Base-by-base conservation (phyloP, 1,139 yeast genomes). In the Entelexis paramagnoliae region DNA sequence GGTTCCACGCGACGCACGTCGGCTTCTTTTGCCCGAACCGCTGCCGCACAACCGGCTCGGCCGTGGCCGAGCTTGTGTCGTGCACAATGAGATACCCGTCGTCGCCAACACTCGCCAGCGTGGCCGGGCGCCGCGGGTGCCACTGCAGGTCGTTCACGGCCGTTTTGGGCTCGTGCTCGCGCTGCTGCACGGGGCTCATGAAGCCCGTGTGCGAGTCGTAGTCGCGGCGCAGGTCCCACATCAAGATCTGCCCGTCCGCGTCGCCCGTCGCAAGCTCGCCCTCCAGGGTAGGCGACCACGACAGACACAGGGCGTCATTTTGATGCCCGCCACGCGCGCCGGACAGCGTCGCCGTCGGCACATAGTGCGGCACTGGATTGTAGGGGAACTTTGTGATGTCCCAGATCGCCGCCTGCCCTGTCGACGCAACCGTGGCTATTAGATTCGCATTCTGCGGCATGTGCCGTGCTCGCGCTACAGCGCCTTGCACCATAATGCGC, bases 391-490 rank as follows among this genome's bases (percentile, higher is more conserved):
- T 68, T 6, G 72, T 77, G 54, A 78, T 71, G 58, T 83, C 79
- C 67, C 83, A 89, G 3, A 91, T 66, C 58, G 74, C 82, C 0
- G 83, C 79, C 46, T 77, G 77, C 22, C 97, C 97, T 6, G 69
- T 67, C 1, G 91, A 91, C 59, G 84, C 80, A 57, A 88, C 82
- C 0, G 96, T 81, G 5, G 95, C 91, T 14, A 88, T 76, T 0
- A 81, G 66, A 48, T 74, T 77, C 3, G 84, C 73, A 60, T 83
- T 77, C 59, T 83, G 89, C 0, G 96, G 96, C 82, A 84, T 81
- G 61, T 77, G 80, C 42, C 96, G 77, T 1, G 95, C 95, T 53
- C 94, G 74, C 62, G 88, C 88, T 46, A 89, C 79, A 63, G 84
- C 95, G 2, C 73, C 72, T 8, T 71, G 67, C 58, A 77, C 80